These are phyloP conservation scores for Neurospora africana DNA, from an alignment of 495 filamentous ascomycete species.

Conservation along the genomic window DNA sequence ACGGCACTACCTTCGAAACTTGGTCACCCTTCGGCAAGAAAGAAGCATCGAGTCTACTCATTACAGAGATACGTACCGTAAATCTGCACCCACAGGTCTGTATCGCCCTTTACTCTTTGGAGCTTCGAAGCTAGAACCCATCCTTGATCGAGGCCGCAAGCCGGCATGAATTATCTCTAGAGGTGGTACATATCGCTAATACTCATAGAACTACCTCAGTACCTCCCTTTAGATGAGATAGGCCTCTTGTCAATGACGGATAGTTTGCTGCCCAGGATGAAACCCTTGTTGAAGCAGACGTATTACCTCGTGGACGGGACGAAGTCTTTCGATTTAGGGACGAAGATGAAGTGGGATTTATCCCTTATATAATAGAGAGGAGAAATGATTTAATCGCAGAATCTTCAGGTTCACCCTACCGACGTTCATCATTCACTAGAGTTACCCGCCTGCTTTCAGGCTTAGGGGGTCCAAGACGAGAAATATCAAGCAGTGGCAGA, in stretches of 20 bases:
- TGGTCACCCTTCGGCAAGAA: not conserved
- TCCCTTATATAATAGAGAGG: not conserved
- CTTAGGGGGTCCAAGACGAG: not conserved
- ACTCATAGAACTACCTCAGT: too few species aligned
- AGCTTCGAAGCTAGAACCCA: not conserved
- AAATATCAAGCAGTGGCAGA: not conserved
- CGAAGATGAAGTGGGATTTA: not conserved
- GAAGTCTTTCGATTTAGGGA: not conserved
- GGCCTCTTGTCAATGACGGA: not conserved
- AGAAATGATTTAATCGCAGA: not conserved
- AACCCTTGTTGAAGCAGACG: not conserved
- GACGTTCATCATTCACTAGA: not conserved
- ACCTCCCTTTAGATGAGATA: not conserved
- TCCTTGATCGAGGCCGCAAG: not conserved
- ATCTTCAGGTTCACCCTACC: not conserved
- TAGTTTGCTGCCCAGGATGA: not conserved
- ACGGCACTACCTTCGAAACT: not conserved
- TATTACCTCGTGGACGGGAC: not conserved
- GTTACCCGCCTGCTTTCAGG: not conserved
- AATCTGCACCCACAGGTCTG: not conserved
- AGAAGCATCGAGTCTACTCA: not conserved
- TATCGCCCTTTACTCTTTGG: not conserved
- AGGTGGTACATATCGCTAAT: not conserved
- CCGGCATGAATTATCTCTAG: not conserved
- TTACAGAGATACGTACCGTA: not conserved